Percentiles rank a stretch among this genome's conserved stretches.
phyloP scores from a whole-genome alignment of 495 filamentous ascomycete genomes.

The Tuber calosporum region DNA sequence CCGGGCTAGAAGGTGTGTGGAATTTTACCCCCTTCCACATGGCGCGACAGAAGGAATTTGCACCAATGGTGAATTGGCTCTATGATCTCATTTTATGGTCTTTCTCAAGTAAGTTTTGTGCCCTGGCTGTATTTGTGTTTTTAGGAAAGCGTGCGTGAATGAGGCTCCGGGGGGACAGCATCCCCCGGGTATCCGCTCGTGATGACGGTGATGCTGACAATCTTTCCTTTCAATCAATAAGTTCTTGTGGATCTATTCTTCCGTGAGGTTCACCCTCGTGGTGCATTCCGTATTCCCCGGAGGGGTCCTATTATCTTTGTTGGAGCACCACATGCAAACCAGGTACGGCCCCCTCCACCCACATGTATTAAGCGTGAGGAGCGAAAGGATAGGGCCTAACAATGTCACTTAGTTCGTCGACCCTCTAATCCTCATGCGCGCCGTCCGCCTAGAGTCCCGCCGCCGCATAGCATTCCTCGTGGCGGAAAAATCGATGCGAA shows the following conservation, averaged over 20 bases:
- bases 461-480: constrained; percentile 87
- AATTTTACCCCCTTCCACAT: constrained; percentile 8
- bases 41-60: constrained; percentile 44
- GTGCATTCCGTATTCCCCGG: constrained; percentile 84
- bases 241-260: constrained; percentile 94
- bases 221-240: constrained; percentile 71
- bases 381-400: constrained; percentile 6
- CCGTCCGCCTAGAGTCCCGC: constrained; percentile 72
- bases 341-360: constrained; percentile 51
- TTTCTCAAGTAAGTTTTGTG: constrained; percentile 49
- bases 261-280: constrained; percentile 89
- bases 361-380: neutral
- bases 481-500: constrained; percentile 83
- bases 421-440: constrained; percentile 85
- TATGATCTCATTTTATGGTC: constrained; percentile 66
- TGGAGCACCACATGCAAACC: constrained; percentile 96
- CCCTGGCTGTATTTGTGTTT: neutral
- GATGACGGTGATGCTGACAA: constrained; percentile 38
- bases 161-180: constrained; percentile 1
- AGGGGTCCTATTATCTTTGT: constrained; percentile 89
- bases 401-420: constrained; percentile 70
- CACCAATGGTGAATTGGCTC: constrained; percentile 54
- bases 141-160: neutral
- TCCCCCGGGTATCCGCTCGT: neutral
- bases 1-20: neutral